A percentile compares a stretch with the other conserved stretches of the same genome.
These are phyloP conservation scores for Malassezia vespertilionis DNA, from an alignment of 1,284 basidiomycete genomes.

Conservation along the genomic window DNA sequence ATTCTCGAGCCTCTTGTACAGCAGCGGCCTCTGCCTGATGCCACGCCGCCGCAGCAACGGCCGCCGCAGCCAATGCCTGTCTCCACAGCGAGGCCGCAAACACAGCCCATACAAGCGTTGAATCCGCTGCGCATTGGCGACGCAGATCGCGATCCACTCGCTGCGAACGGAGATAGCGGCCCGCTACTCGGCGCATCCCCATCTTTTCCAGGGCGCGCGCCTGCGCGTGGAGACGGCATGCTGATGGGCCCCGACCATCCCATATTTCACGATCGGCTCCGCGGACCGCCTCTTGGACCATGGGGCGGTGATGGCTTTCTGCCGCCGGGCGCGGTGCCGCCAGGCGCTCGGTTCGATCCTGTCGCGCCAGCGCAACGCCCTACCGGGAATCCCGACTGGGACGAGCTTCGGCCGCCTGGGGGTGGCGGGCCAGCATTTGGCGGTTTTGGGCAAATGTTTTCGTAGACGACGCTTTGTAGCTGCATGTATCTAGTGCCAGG, in stretches of 20 bases:
- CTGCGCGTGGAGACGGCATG: slow-evolving; percentile 10
- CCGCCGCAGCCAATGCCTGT: too few relatives aligned
- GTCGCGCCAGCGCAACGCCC: background rate
- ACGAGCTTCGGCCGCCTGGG: slow-evolving; percentile 14
- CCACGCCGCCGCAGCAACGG: too few relatives aligned
- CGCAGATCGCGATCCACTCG: slow-evolving; percentile 13
- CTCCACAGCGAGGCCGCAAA: too few relatives aligned
- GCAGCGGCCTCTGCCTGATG: too few relatives aligned
- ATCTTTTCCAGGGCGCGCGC: background rate
- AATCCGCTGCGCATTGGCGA: slow-evolving; percentile 10
- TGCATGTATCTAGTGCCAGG: too few relatives aligned
- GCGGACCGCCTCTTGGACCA: background rate
- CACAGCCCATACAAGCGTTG: background rate
- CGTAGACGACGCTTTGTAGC: too few relatives aligned
- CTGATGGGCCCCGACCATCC: slow-evolving; percentile 12
- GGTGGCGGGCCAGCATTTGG: too few relatives aligned
- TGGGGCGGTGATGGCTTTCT: background rate
- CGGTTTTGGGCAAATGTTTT: too few relatives aligned
- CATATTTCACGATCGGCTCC: slow-evolving; percentile 3
- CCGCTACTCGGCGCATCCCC: background rate
- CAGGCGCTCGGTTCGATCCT: slow-evolving; percentile 14
- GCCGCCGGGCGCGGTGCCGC: slow-evolving; percentile 10
- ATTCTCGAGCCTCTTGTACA: too few relatives aligned
- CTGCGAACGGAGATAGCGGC: background rate
- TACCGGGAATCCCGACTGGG: slow-evolving; percentile 13